Evolutionary conservation across 495 filamentous ascomycete species (phyloP).

Genomic region (Endocarpon pusillum): DNA sequence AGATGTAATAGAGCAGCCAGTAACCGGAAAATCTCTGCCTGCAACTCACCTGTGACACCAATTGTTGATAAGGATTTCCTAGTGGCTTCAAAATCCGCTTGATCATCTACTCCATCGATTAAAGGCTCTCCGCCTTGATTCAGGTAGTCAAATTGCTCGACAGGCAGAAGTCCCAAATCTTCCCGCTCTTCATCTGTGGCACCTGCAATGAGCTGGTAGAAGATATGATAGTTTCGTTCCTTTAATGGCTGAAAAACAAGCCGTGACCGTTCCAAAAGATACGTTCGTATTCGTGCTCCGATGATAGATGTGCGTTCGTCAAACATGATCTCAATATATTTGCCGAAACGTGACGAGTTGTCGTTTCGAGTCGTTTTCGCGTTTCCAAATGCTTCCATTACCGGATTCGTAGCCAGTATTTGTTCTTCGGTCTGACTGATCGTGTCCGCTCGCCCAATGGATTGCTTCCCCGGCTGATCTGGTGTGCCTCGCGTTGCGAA

Average conservation of each 20-base stretch:
- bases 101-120: slow-evolving; percentile 94
- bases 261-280: slow-evolving; percentile 85
- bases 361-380: slow-evolving; percentile 98
- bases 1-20: slow-evolving; percentile 87
- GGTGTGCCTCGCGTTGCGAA: slow-evolving; percentile 95
- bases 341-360: slow-evolving; percentile 96
- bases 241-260: slow-evolving; percentile 97
- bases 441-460: slow-evolving; percentile 60
- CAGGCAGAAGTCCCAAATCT: slow-evolving; percentile 54
- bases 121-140: slow-evolving; percentile 85
- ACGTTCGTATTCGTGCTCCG: slow-evolving; percentile 90
- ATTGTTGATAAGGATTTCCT: slow-evolving; percentile 74
- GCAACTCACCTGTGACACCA: slow-evolving; percentile 56
- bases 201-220: slow-evolving; percentile 95
- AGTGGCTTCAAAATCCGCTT: slow-evolving; percentile 78
- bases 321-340: slow-evolving; percentile 99
- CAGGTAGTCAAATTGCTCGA: slow-evolving; percentile 87
- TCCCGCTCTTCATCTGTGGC: slow-evolving; percentile 70
- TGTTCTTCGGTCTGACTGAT: slow-evolving; percentile 99
- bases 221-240: slow-evolving; percentile 98
- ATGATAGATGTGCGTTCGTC: slow-evolving; percentile 91
- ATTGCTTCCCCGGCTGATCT: slow-evolving; percentile 64
- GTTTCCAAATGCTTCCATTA: slow-evolving; percentile 99
- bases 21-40: slow-evolving; percentile 76
- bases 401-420: slow-evolving; percentile 94